These are phyloP conservation scores for Rutidosis leptorrhynchoides DNA, from an alignment of 129 eudicot species.

Conservation along the genomic window DNA sequence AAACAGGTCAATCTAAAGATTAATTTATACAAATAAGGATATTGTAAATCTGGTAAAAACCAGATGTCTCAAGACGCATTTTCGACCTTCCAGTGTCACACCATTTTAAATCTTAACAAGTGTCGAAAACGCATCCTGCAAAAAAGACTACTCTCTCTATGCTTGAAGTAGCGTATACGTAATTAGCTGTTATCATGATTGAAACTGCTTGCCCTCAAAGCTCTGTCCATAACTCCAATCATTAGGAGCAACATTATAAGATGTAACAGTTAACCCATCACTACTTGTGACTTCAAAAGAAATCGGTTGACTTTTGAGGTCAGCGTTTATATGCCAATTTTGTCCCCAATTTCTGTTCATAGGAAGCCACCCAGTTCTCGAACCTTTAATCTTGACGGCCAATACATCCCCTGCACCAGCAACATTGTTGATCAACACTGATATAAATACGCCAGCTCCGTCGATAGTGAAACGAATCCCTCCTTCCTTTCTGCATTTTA, in stretches of 20 bases:
- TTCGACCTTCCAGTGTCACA: slow-evolving; percentile 10
- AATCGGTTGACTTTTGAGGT: slow-evolving; percentile 72
- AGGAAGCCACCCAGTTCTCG: slow-evolving; percentile 93
- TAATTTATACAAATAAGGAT: slow-evolving; percentile 29
- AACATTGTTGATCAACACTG: slow-evolving; percentile 81
- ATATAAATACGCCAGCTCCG: slow-evolving; percentile 69
- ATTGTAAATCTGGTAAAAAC: slow-evolving; percentile 1
- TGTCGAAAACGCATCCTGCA: slow-evolving; percentile 11
- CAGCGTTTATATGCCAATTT: slow-evolving; percentile 87
- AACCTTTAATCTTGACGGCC: slow-evolving; percentile 83
- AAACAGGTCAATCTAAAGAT: not conserved
- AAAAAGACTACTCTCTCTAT: slow-evolving; percentile 26
- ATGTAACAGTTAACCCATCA: slow-evolving; percentile 61
- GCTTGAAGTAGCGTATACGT: slow-evolving; percentile 16
- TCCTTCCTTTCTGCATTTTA: slow-evolving; percentile 90
- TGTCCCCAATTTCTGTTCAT: slow-evolving; percentile 97
- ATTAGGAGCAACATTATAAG: slow-evolving; percentile 75
- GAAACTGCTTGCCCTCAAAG: slow-evolving; percentile 85
- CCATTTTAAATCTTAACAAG: slow-evolving; percentile 3
- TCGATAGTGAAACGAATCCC: slow-evolving; percentile 72
- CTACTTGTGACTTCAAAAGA: slow-evolving; percentile 81
- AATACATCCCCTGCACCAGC: slow-evolving; percentile 81
- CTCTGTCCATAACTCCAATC: slow-evolving; percentile 81
- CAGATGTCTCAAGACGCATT: not conserved
- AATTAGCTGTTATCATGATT: slow-evolving; percentile 27